Percentiles rank a stretch among this genome's conserved stretches.
Evolutionary conservation across 2,329 filamentous ascomycete species (phyloP).

Genomic region (Aspergillus thermomutatus): DNA sequence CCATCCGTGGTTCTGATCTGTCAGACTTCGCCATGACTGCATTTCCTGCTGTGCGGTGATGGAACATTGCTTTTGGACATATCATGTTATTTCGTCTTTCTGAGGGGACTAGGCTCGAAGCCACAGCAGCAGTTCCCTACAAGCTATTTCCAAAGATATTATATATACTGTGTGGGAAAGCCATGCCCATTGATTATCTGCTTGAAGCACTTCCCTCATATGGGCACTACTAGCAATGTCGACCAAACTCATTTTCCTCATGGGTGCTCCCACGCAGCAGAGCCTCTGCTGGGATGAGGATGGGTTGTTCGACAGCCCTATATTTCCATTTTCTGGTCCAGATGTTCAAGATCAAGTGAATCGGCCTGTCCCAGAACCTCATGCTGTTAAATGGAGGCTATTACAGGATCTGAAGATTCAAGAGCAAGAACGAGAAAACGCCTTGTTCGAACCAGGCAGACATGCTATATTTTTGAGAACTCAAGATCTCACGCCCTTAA

Average conservation of each 20-base stretch:
- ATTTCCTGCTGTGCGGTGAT: neutral
- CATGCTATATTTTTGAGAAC: conserved; percentile 30
- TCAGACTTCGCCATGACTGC: neutral
- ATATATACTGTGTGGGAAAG: neutral
- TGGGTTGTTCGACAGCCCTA: conserved; percentile 49
- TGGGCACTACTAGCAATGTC: conserved; percentile 21
- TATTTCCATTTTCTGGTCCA: conserved; percentile 29
- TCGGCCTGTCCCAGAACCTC: conserved; percentile 9
- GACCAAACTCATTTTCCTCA: conserved; percentile 47
- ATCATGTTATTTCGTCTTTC: neutral
- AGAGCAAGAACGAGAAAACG: conserved; percentile 5
- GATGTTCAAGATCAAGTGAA: conserved; percentile 5
- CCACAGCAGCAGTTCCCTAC: neutral
- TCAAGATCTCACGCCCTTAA: conserved; percentile 23
- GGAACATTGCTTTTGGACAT: neutral
- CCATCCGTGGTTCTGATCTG: neutral
- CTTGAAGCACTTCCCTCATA: conserved; percentile 2
- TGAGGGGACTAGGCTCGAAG: neutral
- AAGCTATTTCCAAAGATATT: neutral
- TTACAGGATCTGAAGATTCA: conserved; percentile 17
- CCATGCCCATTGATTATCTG: neutral
- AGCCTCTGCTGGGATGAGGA: conserved; percentile 54
- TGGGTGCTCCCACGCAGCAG: conserved; percentile 58
- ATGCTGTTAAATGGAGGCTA: conserved; percentile 27
- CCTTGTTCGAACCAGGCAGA: neutral